A percentile compares a stretch with the other conserved stretches of the same genome.
Evolutionary conservation across 2,329 filamentous ascomycete species (phyloP).

Genomic region (Tolypocladium cylindrosporum): DNA sequence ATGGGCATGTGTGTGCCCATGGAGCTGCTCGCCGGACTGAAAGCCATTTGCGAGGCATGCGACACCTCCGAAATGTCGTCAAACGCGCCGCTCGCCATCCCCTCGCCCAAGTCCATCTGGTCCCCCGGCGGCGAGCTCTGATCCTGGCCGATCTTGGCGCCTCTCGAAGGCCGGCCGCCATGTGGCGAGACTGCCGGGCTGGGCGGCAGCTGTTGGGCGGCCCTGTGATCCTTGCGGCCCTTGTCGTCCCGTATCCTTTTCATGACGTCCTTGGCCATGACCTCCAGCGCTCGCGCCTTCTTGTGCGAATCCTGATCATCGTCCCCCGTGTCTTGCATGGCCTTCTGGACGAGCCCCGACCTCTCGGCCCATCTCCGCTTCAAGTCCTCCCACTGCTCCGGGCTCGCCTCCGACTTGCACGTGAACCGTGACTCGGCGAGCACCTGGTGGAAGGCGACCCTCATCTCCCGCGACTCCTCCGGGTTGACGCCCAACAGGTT

Average conservation of each 20-base stretch:
- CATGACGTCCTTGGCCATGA: constrained; percentile 66
- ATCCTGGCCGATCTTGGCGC: constrained; percentile 1
- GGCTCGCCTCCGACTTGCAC: constrained; percentile 62
- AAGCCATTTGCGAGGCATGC: constrained; percentile 12
- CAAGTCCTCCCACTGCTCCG: constrained; percentile 60
- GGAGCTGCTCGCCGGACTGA: constrained; percentile 9
- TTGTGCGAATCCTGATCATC: constrained; percentile 40
- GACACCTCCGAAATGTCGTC: constrained; percentile 14
- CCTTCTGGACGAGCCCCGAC: constrained; percentile 42
- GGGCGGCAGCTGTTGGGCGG: constrained; percentile 1
- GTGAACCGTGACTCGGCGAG: constrained; percentile 57
- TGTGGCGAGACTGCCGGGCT: neutral
- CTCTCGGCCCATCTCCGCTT: constrained; percentile 57
- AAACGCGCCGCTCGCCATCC: constrained; percentile 11
- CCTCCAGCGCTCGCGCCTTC: constrained; percentile 57
- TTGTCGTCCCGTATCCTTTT: constrained; percentile 65
- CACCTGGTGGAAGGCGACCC: constrained; percentile 55
- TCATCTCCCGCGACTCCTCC: constrained; percentile 43
- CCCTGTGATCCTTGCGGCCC: constrained; percentile 37
- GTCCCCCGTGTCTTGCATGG: constrained; percentile 36
- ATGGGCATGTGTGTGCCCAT: constrained; percentile 11
- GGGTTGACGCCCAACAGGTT: constrained; percentile 41
- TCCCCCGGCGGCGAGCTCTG: constrained; percentile 4
- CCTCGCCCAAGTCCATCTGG: constrained; percentile 9
- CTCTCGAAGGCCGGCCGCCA: neutral